Base-by-base conservation (phyloP, 768 basidiomycete species). In the Termitomyces sp. region DNA sequence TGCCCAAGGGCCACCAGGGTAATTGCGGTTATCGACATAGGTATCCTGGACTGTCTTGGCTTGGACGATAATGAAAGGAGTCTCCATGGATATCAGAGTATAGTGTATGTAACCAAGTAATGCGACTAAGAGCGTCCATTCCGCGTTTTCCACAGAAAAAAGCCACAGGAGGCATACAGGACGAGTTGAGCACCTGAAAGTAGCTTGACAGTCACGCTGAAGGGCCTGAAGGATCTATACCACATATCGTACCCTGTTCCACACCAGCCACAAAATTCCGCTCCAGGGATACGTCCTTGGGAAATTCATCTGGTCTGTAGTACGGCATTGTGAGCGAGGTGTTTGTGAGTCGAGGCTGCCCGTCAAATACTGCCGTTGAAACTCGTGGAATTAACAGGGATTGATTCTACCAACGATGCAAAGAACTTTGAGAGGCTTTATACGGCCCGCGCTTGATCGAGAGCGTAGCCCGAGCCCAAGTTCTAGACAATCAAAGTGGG, bases 1-100 rank as follows among this genome's bases (percentile, higher is more conserved):
- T 31, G 54, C 54, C 76, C 77, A 77, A 15, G 78, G 77, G 4
- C 77, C 77, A 23, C 67, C 72, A 37, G 75, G 72, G 51, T 68
- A 75, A 54, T 74, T 73, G 30, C 73, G 67, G 53, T 77, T 75
- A 62, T 74, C 71, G 48, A 77, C 67, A 45, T 76, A 76, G n/a
- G 73, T 30, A 41, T 53, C 66, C 53, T 75, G 72, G 5, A 73
- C 71, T 6, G 72, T 76, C 10, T 17, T 38, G 35, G 50, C 37
- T 28, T 40, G 50, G 26, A 50, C 50, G 26, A 50, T 11, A 26
- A 40, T 40, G 17, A 26, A 50, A 50, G 19, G 17, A 12, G 38
- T 50, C 50, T 41, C 38, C 1, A 50, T 41, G 50, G n/a, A 30
- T 41, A 40, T 28, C 5, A 40, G 23, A 40, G 17, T 40, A 26